Percentiles rank a stretch among this genome's conserved stretches.
Evolutionary conservation across 2,329 filamentous ascomycete genomes (phyloP).

Genomic region (Chrysoporthe cubensis): DNA sequence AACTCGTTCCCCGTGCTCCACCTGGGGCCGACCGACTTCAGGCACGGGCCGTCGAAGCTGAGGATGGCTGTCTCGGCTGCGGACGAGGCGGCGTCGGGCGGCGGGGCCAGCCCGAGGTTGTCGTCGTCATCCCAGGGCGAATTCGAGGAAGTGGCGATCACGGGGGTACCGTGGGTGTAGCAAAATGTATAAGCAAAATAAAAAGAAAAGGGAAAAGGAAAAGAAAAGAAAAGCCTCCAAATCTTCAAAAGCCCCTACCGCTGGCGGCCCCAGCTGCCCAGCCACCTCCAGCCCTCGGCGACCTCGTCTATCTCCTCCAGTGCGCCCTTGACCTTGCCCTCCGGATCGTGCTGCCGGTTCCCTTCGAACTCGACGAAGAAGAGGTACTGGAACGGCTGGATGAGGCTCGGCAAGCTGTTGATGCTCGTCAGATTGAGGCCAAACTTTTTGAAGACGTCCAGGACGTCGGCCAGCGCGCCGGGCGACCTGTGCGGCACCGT

Average conservation of each 20-base stretch:
- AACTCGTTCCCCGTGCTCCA: conserved; percentile 18
- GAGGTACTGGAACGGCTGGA: conserved; percentile 82
- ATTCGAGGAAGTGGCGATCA: not conserved
- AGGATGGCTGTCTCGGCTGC: conserved; percentile 7
- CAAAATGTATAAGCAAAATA: not conserved
- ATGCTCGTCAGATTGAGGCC: conserved; percentile 88
- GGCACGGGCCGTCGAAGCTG: conserved; percentile 19
- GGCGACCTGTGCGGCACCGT: conserved; percentile 77
- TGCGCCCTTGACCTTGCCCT: conserved; percentile 62
- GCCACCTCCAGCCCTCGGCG: conserved; percentile 67
- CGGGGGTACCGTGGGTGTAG: conserved; percentile 13
- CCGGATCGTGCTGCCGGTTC: conserved; percentile 54
- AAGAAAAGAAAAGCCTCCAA: not conserved
- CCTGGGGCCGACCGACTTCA: conserved; percentile 17
- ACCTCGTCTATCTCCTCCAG: conserved; percentile 61
- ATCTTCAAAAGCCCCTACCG: conserved; percentile 20
- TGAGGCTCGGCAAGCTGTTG: conserved; percentile 79
- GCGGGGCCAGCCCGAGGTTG: not conserved
- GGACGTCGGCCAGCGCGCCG: conserved; percentile 80
- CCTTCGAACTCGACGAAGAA: conserved; percentile 93
- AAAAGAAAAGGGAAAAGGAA: not conserved
- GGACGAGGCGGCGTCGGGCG: not conserved
- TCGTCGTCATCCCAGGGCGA: not conserved
- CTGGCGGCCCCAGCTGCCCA: conserved; percentile 67
- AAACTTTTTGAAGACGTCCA: conserved; percentile 75